Evolutionary conservation across 2,329 filamentous ascomycete genomes (phyloP).

Genomic region (Trichoderma sp.): DNA sequence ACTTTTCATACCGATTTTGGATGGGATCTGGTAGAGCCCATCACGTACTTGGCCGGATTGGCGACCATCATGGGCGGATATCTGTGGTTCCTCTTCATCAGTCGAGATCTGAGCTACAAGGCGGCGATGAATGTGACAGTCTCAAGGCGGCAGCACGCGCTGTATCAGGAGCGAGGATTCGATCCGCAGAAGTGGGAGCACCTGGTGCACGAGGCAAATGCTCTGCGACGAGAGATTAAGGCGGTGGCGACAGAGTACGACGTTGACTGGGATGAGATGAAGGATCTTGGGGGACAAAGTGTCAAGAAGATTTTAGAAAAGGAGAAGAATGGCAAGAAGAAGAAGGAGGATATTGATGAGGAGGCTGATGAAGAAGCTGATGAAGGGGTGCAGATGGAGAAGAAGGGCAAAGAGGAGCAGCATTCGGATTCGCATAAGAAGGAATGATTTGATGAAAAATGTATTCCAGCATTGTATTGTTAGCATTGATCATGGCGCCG

Average conservation of each 20-base stretch:
- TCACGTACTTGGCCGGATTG: conserved; percentile 86
- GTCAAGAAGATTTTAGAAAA: conserved; percentile 57
- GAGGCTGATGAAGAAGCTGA: conserved; percentile 34
- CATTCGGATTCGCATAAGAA: not conserved
- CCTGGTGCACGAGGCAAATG: conserved; percentile 76
- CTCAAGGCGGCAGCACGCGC: conserved; percentile 68
- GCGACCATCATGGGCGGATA: conserved; percentile 86
- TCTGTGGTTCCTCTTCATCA: conserved; percentile 91
- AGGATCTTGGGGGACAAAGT: conserved; percentile 68
- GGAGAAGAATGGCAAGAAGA: conserved; percentile 43
- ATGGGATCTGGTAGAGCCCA: conserved; percentile 88
- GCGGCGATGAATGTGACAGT: conserved; percentile 86
- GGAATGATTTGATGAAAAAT: not conserved
- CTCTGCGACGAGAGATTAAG: conserved; percentile 74
- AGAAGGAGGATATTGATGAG: conserved; percentile 36
- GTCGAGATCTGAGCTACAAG: conserved; percentile 82
- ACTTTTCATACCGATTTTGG: conserved; percentile 73
- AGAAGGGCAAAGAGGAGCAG: conserved; percentile 34
- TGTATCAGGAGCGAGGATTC: conserved; percentile 76
- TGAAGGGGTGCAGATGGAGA: conserved; percentile 37
- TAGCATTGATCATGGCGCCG: not conserved
- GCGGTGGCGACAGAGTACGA: conserved; percentile 82
- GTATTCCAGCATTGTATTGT: not conserved
- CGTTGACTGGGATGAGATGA: conserved; percentile 80
- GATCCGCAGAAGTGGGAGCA: conserved; percentile 75